Base-by-base conservation (phyloP, 2,329 filamentous ascomycete species). In the Talaromyces piceae region DNA sequence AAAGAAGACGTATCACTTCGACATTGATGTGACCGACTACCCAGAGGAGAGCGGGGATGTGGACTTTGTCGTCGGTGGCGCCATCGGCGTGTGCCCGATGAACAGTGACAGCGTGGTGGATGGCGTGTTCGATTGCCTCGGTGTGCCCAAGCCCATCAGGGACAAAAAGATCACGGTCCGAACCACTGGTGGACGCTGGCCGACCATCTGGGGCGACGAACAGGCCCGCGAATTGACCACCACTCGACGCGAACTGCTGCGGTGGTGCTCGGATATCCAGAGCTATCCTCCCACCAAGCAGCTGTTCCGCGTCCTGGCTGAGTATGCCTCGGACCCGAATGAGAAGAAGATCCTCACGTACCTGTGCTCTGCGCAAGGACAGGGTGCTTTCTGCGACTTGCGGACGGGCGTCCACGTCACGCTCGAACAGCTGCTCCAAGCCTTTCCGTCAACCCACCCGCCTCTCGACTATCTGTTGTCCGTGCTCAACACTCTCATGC, bases 1-100 rank as follows among this genome's bases (percentile, higher is more conserved):
- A 76, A 98, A 98, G 80, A 81, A 91, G 54, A 98, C 93, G 0
- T 95, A 91, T 68, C 93, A 98, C 70, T 97, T 97, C 62, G 93
- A 97, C 62, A 82, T 98, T 41, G 93, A 98, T 62, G 86, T 98
- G 46, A 96, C 91, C 45, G 86, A 95, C 66, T 98, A 98, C 62
- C 90, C 93, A 0, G 80, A 82, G 18, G 89, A 94, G 71, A 78
- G 79, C 51, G 86, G 87, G 49, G 78, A 80, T 46, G 83, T 91
- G 4, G 93, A 97, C 65, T 98, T 97, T 77, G 91, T 91, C 65
- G 93, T 98, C 16, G 93, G 93, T 52, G 93, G 93, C 50, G 93
- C 93, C 49, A 91, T 98, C 67, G 93, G 93, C 33, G 82, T 98
- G 52, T 89, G 88, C 65, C 91, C 91, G 0, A 90, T 90, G 50